phyloP scores from a whole-genome alignment of 1,284 basidiomycete genomes.

The Abortiporus biennis region DNA sequence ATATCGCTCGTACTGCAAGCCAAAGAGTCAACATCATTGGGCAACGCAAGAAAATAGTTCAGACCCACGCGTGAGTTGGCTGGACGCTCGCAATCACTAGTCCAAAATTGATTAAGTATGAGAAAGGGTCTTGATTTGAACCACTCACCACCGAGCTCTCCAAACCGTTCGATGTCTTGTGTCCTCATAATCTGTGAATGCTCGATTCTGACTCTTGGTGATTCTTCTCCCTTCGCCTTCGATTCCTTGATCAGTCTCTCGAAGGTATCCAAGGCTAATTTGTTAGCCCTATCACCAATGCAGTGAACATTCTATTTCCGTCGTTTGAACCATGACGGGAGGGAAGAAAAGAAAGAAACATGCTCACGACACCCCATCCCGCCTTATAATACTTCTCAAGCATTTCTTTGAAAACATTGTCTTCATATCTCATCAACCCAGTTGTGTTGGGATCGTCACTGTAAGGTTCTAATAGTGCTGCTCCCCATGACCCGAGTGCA shows the following conservation, averaged over 20 bases:
- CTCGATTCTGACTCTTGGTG: slow-evolving; percentile 72
- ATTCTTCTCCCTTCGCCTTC: slow-evolving; percentile 30
- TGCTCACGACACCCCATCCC: slow-evolving; percentile 67
- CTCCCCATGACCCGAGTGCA: slow-evolving; percentile 88
- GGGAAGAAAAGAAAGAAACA: slow-evolving; percentile 1
- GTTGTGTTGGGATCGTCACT: slow-evolving; percentile 66
- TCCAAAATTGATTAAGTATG: background rate
- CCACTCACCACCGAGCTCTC: slow-evolving; percentile 61
- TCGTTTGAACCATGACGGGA: slow-evolving; percentile 1
- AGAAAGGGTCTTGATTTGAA: background rate
- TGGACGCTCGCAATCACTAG: slow-evolving; percentile 89
- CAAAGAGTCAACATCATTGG: background rate
- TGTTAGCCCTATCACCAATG: slow-evolving; percentile 88
- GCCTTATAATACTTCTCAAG: slow-evolving; percentile 64
- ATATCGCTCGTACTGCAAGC: slow-evolving; percentile 77
- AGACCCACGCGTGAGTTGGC: slow-evolving; percentile 79
- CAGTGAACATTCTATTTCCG: slow-evolving; percentile 78
- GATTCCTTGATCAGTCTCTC: slow-evolving; percentile 41
- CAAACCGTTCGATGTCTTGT: slow-evolving; percentile 65
- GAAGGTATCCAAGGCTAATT: slow-evolving; percentile 75
- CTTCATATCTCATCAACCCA: slow-evolving; percentile 63
- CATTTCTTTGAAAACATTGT: slow-evolving; percentile 45
- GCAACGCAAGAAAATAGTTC: slow-evolving; percentile 1
- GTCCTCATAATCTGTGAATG: slow-evolving; percentile 84
- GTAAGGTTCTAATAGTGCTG: slow-evolving; percentile 84